phyloP scores from a whole-genome alignment of 495 filamentous ascomycete genomes.

The Trichoderma virens region DNA sequence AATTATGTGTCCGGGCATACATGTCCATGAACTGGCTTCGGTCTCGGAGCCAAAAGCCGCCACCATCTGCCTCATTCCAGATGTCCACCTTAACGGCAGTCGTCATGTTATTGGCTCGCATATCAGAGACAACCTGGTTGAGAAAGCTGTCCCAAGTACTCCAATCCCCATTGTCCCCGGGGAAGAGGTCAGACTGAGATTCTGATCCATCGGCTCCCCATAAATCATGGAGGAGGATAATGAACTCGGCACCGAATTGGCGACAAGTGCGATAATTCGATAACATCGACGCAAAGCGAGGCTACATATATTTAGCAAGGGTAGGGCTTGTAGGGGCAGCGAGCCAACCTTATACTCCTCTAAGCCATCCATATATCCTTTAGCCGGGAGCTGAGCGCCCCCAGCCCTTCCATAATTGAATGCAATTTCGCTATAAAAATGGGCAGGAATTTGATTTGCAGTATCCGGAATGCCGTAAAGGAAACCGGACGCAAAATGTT shows the following conservation, averaged over 20 bases:
- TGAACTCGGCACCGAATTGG: not conserved
- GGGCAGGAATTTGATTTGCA: not conserved
- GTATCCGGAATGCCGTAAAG: not conserved
- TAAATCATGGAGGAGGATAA: not conserved
- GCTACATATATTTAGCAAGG: not conserved
- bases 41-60: not conserved
- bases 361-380: not conserved
- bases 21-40: not conserved
- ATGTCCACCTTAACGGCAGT: not conserved
- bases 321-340: not conserved
- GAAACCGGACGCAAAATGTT: not conserved
- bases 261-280: not conserved
- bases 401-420: not conserved
- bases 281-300: not conserved
- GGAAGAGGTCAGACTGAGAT: not conserved
- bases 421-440: not conserved
- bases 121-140: not conserved
- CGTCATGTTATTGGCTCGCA: not conserved
- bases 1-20: not conserved
- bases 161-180: not conserved
- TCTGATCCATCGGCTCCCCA: not conserved
- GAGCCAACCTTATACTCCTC: not conserved
- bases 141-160: not conserved
- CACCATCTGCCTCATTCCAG: not conserved
- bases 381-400: not conserved